Conservation (phyloP, 1,284 basidiomycete species). For the Chondrostereum purpureum region DNA sequence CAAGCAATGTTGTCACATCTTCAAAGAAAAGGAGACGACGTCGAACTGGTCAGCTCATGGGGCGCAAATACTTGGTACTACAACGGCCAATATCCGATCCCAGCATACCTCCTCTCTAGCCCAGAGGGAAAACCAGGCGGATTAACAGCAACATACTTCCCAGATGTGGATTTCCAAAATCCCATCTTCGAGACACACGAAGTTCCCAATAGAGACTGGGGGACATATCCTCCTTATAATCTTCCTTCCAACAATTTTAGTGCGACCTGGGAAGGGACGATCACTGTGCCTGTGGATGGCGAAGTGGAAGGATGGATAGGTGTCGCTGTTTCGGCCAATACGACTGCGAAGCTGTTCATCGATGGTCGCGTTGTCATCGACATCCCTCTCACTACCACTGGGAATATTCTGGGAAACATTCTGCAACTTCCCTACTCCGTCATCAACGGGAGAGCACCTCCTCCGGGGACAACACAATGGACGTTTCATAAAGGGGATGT, state of each 20-base stretch:
- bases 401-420: slow-evolving; percentile 23
- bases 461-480: slow-evolving; percentile 18
- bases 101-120: slow-evolving; percentile 19
- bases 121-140: slow-evolving; percentile 17
- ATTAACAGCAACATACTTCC: slow-evolving; percentile 20
- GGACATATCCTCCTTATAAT: slow-evolving; percentile 21
- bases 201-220: slow-evolving; percentile 24
- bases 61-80: slow-evolving; percentile 23
- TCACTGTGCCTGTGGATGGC: slow-evolving; percentile 18
- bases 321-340: slow-evolving; percentile 17
- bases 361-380: slow-evolving; percentile 15
- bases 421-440: slow-evolving; percentile 13
- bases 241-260: slow-evolving; percentile 26
- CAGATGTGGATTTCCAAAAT: slow-evolving; percentile 20
- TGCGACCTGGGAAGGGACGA: slow-evolving; percentile 22
- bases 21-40: slow-evolving; percentile 11
- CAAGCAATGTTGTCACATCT: slow-evolving; percentile 19
- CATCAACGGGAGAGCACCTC: slow-evolving; percentile 17
- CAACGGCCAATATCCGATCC: slow-evolving; percentile 23
- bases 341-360: slow-evolving; percentile 17
- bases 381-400: slow-evolving; percentile 11
- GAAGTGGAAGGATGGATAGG: slow-evolving; percentile 18
- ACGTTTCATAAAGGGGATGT: slow-evolving; percentile 17
- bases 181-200: slow-evolving; percentile 17
- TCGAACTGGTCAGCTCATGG: slow-evolving; percentile 19